These are phyloP conservation scores for Podila horticola DNA, from an alignment of 192 early-diverging fungal species.

Conservation along the genomic window DNA sequence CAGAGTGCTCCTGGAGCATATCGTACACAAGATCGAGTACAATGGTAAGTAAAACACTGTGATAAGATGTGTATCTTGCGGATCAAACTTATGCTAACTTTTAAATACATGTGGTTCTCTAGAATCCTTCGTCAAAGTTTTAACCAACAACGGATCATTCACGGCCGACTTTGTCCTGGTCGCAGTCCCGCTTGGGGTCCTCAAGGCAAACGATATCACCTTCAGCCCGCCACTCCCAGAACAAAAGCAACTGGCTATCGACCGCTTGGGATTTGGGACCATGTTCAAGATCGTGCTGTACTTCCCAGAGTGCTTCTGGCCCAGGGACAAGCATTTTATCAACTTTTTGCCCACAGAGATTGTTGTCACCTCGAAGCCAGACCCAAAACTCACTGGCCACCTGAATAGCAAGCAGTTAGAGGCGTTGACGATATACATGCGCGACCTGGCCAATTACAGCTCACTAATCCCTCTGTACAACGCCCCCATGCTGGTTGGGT, in stretches of 20 bases:
- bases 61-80: background rate
- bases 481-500: slow-evolving; percentile 31
- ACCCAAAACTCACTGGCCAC: background rate
- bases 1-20: slow-evolving; percentile 23
- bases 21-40: slow-evolving; percentile 47
- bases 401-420: slow-evolving; percentile 21
- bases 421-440: slow-evolving; percentile 26
- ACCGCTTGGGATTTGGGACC: slow-evolving; percentile 48
- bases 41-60: slow-evolving; percentile 19
- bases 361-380: background rate
- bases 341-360: slow-evolving; percentile 15
- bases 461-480: slow-evolving; percentile 32
- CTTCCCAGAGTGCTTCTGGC: slow-evolving; percentile 42
- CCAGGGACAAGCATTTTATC: slow-evolving; percentile 34
- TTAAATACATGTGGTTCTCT: background rate
- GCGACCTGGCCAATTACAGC: slow-evolving; percentile 37
- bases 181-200: slow-evolving; percentile 56
- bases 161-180: slow-evolving; percentile 44
- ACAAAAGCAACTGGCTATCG: slow-evolving; percentile 40
- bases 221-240: slow-evolving; percentile 50
- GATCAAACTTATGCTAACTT: background rate
- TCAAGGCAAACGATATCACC: slow-evolving; percentile 32
- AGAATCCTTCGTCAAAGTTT: slow-evolving; percentile 35
- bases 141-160: slow-evolving; percentile 24
- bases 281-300: slow-evolving; percentile 55